These are phyloP conservation scores for Penicillium ucsense DNA, from an alignment of 495 filamentous ascomycete genomes.

Conservation along the genomic window DNA sequence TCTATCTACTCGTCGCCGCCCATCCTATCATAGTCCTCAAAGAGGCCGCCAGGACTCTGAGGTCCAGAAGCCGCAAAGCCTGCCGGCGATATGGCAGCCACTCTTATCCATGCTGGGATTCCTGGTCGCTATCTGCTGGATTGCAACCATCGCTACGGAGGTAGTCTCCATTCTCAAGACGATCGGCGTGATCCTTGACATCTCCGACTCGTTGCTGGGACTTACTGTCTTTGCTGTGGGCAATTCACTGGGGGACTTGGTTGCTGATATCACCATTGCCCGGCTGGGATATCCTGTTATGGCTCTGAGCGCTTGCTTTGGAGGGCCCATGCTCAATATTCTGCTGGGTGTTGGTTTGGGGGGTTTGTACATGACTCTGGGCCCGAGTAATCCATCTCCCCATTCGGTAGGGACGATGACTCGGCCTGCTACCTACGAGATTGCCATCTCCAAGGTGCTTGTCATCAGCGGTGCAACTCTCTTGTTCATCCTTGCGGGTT, in stretches of 20 bases:
- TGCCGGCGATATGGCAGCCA: constrained; percentile 53
- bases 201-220: constrained; percentile 92
- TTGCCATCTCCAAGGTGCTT: constrained; percentile 75
- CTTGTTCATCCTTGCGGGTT: constrained; percentile 64
- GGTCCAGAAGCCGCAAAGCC: constrained; percentile 26
- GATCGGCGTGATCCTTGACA: constrained; percentile 82
- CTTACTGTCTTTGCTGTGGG: constrained; percentile 96
- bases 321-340: constrained; percentile 96
- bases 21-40: constrained; percentile 12
- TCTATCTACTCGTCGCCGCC: constrained; percentile 39
- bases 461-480: constrained; percentile 74
- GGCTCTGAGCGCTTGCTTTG: constrained; percentile 90
- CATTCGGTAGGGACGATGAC: constrained; percentile 11
- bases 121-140: constrained; percentile 85
- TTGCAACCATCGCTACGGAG: constrained; percentile 89
- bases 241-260: constrained; percentile 88
- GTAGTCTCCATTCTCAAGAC: constrained; percentile 94
- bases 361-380: constrained; percentile 74
- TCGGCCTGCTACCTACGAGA: constrained; percentile 45
- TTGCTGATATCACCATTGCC: constrained; percentile 91
- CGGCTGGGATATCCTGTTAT: constrained; percentile 91
- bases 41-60: not conserved
- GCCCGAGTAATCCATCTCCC: constrained; percentile 10
- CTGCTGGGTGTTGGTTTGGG: constrained; percentile 84
- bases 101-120: constrained; percentile 87